Evolutionary conservation across 1,284 basidiomycete species (phyloP).

Genomic region (Schizophyllum commune): DNA sequence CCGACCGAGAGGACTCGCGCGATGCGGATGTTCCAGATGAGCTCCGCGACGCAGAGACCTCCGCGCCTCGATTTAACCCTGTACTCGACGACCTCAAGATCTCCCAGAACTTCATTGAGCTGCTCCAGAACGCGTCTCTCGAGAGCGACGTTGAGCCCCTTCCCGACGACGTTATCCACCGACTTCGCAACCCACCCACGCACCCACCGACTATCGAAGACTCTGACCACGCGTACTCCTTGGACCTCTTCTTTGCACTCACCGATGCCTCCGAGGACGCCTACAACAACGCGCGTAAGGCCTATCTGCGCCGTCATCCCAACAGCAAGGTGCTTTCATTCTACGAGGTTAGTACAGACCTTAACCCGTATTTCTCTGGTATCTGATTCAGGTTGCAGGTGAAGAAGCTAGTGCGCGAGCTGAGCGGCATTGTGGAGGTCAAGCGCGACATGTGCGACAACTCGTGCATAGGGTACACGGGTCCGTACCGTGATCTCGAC

Average conservation of each 20-base stretch:
- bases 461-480: no score
- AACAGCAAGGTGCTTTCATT: background rate
- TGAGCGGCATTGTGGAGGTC: no score
- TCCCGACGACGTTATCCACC: background rate
- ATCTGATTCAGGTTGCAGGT: no score
- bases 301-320: conserved; percentile 2
- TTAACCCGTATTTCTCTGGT: background rate
- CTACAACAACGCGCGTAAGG: background rate
- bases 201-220: background rate
- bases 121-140: background rate
- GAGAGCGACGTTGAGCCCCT: conserved; percentile 1
- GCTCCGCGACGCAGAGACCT: background rate
- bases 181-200: background rate
- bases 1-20: background rate
- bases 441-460: no score
- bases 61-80: background rate
- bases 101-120: background rate
- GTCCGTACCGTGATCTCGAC: no score
- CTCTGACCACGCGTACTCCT: conserved; percentile 2
- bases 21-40: background rate
- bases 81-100: background rate
- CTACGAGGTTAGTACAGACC: background rate
- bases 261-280: conserved; percentile 1
- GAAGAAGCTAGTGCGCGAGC: no score
- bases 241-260: conserved; percentile 5